Conservation (phyloP, 768 basidiomycete species). For the Clitopilus hobsonii region DNA sequence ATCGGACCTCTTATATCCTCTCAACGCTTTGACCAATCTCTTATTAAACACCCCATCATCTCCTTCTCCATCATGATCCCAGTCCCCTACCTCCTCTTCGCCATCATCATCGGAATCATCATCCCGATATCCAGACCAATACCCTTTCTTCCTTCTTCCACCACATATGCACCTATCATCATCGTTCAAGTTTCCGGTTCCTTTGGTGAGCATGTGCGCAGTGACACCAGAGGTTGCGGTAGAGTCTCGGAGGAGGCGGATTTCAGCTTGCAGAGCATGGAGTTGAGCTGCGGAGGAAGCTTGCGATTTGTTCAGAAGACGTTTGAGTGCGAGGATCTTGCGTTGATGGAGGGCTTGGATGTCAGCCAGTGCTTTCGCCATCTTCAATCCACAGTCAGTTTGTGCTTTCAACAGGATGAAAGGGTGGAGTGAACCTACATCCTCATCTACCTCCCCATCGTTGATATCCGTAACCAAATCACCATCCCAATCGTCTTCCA, state of each 20-base stretch:
- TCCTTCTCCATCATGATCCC: conserved; percentile 32
- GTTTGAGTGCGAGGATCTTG: conserved; percentile 71
- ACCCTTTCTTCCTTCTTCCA: conserved; percentile 55
- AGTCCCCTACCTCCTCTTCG: conserved; percentile 23
- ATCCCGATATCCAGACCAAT: conserved; percentile 69
- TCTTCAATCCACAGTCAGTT: conserved; percentile 17
- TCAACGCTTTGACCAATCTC: conserved; percentile 36
- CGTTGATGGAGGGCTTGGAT: conserved; percentile 39
- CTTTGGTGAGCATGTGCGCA: conserved; percentile 15
- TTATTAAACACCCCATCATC: conserved; percentile 29
- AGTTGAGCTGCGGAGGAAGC: conserved; percentile 75
- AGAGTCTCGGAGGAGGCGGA: conserved; percentile 56
- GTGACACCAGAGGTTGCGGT: conserved; percentile 14
- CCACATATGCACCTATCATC: conserved; percentile 48
- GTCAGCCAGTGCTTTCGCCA: conserved; percentile 32
- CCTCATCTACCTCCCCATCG: conserved; percentile 66
- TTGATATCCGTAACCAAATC: conserved; percentile 47
- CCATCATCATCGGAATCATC: conserved; percentile 38
- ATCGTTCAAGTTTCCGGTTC: conserved; percentile 16
- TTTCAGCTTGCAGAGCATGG: conserved; percentile 81
- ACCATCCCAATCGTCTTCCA: conserved; percentile 30
- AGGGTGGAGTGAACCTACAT: conserved; percentile 34
- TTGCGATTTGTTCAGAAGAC: conserved; percentile 77
- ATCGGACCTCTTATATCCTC: conserved; percentile 27
- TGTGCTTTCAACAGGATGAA: not conserved